Percentiles rank a stretch among this genome's conserved stretches.
Conservation (phyloP, 495 filamentous ascomycete genomes). For the Neurospora intermedia region DNA sequence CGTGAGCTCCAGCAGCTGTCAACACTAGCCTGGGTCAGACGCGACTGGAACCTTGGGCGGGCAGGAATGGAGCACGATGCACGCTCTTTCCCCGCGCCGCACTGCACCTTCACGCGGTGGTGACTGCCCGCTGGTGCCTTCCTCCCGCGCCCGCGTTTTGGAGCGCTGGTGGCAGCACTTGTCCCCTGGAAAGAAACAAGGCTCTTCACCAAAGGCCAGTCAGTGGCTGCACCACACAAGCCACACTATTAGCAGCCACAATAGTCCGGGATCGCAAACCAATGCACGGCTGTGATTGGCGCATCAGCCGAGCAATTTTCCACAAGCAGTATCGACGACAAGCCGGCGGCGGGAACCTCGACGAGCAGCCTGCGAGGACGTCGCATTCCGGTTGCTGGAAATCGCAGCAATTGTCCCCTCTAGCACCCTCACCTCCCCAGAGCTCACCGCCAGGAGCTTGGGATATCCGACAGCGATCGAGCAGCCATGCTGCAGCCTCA, state of each 20-base stretch:
- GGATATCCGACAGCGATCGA: constrained; percentile 1
- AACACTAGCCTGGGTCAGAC: neutral
- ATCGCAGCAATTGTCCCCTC: neutral
- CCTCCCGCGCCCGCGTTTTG: neutral
- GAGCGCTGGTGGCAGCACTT: neutral
- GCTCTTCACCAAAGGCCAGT: neutral
- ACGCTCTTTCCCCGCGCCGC: neutral
- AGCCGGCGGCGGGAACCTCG: neutral
- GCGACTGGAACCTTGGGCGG: neutral
- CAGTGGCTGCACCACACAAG: constrained; percentile 3
- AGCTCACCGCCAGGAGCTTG: neutral
- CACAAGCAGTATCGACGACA: constrained; percentile 1
- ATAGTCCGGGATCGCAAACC: neutral
- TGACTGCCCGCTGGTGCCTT: neutral
- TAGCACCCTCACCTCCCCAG: neutral
- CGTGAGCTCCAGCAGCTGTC: neutral
- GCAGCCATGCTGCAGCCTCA: constrained; percentile 23
- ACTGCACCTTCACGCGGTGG: neutral
- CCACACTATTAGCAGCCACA: neutral
- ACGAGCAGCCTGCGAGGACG: neutral
- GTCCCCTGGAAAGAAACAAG: neutral
- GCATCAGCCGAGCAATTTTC: neutral
- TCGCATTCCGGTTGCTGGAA: neutral
- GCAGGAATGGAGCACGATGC: neutral
- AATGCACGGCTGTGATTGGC: neutral